Percentiles rank a stretch among this genome's conserved stretches.
Evolutionary conservation across 73 alveolate species (phyloP).

Genomic region (Paramecium octaurelia): DNA sequence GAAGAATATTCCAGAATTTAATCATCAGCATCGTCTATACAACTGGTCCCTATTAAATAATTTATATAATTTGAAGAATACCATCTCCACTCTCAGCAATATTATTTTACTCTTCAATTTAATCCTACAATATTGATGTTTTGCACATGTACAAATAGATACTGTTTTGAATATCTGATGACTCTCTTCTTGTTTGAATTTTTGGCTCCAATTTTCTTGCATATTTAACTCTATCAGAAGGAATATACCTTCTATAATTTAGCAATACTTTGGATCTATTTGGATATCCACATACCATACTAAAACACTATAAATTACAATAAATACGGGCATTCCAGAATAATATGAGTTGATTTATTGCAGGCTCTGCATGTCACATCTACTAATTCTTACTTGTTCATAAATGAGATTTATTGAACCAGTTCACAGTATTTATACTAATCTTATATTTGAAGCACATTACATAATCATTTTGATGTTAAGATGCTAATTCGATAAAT

Average conservation of each 20-base stretch:
- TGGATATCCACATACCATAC: conserved; percentile 44
- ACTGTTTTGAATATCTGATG: background rate
- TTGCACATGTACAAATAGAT: conserved; percentile 36
- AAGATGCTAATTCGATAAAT: background rate
- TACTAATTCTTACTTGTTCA: background rate
- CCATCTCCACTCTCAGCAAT: background rate
- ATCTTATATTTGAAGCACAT: background rate
- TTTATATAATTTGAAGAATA: background rate
- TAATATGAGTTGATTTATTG: background rate
- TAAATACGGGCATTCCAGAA: background rate
- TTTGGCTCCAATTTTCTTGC: background rate
- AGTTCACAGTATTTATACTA: conserved; percentile 23
- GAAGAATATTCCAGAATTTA: background rate
- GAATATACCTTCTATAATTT: conserved; percentile 1
- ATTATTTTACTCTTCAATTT: background rate
- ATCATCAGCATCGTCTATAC: background rate
- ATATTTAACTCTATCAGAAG: conserved; percentile 10
- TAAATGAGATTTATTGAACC: background rate
- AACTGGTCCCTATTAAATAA: background rate
- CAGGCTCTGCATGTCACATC: conserved; percentile 13
- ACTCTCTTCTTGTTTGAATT: background rate
- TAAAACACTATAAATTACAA: background rate
- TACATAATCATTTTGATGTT: conserved; percentile 23
- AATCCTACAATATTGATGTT: background rate
- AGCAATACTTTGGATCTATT: conserved; percentile 23